Percentiles rank a stretch among this genome's conserved stretches.
Evolutionary conservation across 257 asterid species (phyloP).

Genomic region (Prunella vulgaris): DNA sequence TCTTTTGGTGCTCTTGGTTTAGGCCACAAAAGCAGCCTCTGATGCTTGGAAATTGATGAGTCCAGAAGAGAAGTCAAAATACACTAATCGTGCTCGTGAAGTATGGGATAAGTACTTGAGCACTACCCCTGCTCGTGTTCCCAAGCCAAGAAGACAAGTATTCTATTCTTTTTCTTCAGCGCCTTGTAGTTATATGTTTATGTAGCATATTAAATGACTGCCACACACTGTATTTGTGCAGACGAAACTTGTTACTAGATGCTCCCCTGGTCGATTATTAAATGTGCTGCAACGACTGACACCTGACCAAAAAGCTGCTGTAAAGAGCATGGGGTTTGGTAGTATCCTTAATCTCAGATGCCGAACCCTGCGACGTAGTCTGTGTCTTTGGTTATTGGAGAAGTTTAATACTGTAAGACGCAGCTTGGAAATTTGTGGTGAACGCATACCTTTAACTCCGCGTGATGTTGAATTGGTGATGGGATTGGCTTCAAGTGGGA

Average conservation of each 20-base stretch:
- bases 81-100: slow-evolving; percentile 93
- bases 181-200: slow-evolving; percentile 1
- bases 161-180: slow-evolving; percentile 4
- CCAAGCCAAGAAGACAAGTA: slow-evolving; percentile 90
- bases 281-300: slow-evolving; percentile 80
- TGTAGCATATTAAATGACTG: slow-evolving; percentile 2
- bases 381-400: slow-evolving; percentile 93
- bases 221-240: slow-evolving; percentile 31
- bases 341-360: slow-evolving; percentile 92
- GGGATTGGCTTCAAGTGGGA: slow-evolving; percentile 91
- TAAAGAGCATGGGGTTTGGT: slow-evolving; percentile 95
- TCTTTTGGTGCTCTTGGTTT: slow-evolving; percentile 12
- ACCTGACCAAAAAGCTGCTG: slow-evolving; percentile 78
- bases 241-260: slow-evolving; percentile 95
- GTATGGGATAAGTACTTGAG: slow-evolving; percentile 92
- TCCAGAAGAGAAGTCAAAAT: slow-evolving; percentile 86
- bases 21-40: slow-evolving; percentile 99
- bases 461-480: slow-evolving; percentile 93
- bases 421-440: slow-evolving; percentile 87
- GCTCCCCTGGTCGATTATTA: slow-evolving; percentile 94
- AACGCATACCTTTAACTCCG: slow-evolving; percentile 89
- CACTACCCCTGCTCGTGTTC: slow-evolving; percentile 71
- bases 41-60: slow-evolving; percentile 95
- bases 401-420: slow-evolving; percentile 83
- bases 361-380: slow-evolving; percentile 87